Conservation (phyloP, 331 rosid species). For the Saraca asoca region DNA sequence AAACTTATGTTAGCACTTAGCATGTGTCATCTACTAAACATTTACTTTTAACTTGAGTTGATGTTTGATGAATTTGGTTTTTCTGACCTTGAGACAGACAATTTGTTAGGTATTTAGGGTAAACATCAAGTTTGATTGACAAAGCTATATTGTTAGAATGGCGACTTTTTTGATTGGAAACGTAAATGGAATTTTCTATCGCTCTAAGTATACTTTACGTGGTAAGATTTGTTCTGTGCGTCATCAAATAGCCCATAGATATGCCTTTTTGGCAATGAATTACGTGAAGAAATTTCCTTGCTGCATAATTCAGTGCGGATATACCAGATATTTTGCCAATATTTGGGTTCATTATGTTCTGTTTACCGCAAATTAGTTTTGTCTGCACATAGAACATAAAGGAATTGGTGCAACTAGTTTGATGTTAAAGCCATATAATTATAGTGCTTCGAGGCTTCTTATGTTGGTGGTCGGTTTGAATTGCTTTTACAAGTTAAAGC, state of each 20-base stretch:
- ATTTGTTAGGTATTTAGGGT: background rate
- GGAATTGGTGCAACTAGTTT: background rate
- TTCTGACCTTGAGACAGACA: background rate
- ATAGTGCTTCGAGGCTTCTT: background rate
- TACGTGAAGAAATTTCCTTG: background rate
- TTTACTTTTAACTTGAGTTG: background rate
- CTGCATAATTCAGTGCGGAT: background rate
- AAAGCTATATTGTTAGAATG: background rate
- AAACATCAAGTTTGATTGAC: too few relatives aligned
- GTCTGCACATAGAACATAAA: background rate
- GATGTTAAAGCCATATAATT: background rate
- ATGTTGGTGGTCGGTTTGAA: background rate
- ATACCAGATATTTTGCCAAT: background rate
- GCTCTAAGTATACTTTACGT: background rate
- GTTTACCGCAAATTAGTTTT: background rate
- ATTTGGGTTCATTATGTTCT: background rate
- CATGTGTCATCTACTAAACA: background rate
- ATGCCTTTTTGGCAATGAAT: background rate
- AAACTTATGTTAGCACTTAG: background rate
- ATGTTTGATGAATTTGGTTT: background rate
- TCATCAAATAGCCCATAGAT: background rate
- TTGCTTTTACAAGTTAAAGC: background rate
- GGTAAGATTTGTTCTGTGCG: background rate
- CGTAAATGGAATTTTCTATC: background rate
- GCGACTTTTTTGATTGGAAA: background rate